Percentiles rank a stretch among this genome's conserved stretches.
phyloP scores from a whole-genome alignment of 495 filamentous ascomycete species.

The Lentithecium fluviatile region DNA sequence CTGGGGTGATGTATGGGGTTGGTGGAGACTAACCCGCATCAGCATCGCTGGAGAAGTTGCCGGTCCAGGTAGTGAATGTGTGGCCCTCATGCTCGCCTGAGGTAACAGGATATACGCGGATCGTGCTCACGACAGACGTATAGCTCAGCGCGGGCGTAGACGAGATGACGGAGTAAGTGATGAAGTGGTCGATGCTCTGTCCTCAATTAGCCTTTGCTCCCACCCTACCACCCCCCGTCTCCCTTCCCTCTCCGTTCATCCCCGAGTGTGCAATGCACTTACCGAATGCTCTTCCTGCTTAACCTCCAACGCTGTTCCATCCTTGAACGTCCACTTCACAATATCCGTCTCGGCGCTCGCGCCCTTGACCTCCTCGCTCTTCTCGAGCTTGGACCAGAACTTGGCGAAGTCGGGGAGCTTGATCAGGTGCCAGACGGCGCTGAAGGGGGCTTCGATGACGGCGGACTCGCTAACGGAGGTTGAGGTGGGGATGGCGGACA shows the following conservation, averaged over 20 bases:
- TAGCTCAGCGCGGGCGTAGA: slow-evolving; percentile 59
- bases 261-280: slow-evolving; percentile 24
- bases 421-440: slow-evolving; percentile 66
- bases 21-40: slow-evolving; percentile 59
- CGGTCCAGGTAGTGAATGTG: slow-evolving; percentile 64
- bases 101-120: slow-evolving; percentile 60
- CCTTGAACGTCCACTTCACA: slow-evolving; percentile 63
- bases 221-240: not conserved
- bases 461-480: slow-evolving; percentile 63
- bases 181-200: slow-evolving; percentile 66
- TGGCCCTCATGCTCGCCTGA: slow-evolving; percentile 57
- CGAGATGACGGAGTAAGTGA: slow-evolving; percentile 67
- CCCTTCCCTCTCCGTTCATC: not conserved
- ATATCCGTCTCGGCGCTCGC: slow-evolving; percentile 60
- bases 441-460: slow-evolving; percentile 61
- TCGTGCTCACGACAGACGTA: slow-evolving; percentile 60
- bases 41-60: slow-evolving; percentile 66
- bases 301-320: slow-evolving; percentile 62
- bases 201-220: not conserved
- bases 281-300: slow-evolving; percentile 72
- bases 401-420: slow-evolving; percentile 60
- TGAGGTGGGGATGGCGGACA: slow-evolving; percentile 57
- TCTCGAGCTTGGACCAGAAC: slow-evolving; percentile 59
- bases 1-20: not conserved
- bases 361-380: slow-evolving; percentile 58